Base-by-base conservation (phyloP, 108 stramenopile genomes). In the Pseudonitzschia pungens region DNA sequence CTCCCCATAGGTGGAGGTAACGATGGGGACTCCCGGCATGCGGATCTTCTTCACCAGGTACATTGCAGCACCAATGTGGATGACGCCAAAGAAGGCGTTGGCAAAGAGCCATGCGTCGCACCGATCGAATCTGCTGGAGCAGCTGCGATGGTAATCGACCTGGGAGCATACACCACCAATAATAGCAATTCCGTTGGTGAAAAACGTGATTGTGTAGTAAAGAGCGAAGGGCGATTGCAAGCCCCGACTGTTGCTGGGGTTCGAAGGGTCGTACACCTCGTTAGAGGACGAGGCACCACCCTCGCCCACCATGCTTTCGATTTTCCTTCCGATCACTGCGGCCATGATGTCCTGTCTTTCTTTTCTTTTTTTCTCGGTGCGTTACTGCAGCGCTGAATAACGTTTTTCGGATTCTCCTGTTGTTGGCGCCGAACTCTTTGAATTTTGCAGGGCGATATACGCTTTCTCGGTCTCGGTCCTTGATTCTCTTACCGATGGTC, bases 1-100 rank as follows among this genome's bases (percentile, higher is more conserved):
- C 54, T 26, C 54, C 2, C 22, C 54, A 22, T 68, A 48, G 45
- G 45, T 11, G 10, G 45, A 10, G 18, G 45, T 18, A 11, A 2
- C 10, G 16, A 11, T 2, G 45, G 3, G 18, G 16, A 14, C 3
- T 18, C 36, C 43, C 26, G 71, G 71, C 24, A 44, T 60, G 21
- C 59, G 43, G 59, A 72, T 72, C 41, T 72, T 72, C 1, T 41
- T 59, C 18, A 72, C 71, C 8, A 72, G 18, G 45, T 72, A 72
- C 22, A 62, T 0, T 20, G 71, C 71, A 14, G 58, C 57, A 6
- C 58, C 33, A 10, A 72, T 72, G 59, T 72, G 71, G 4, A 62
- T 4, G n/a, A 72, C 60, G 9, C 58, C 71, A 45, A 72, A 72
- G 40, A 33, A 45, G 41, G 58, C 71, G 27, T 72, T 72, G 43